phyloP scores from a whole-genome alignment of 306 rosid genomes.

The Lathyrus oleraceus region DNA sequence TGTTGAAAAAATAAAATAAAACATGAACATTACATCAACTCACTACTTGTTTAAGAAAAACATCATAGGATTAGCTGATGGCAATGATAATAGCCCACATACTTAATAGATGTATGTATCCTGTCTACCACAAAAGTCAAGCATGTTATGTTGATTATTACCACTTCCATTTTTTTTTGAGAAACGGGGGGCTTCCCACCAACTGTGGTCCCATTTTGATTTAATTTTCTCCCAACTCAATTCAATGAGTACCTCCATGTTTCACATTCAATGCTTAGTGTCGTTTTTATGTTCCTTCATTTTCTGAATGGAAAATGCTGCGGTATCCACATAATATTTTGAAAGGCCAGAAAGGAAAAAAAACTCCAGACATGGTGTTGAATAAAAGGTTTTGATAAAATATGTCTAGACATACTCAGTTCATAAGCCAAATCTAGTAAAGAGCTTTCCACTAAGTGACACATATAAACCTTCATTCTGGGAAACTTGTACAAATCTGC shows the following conservation, averaged over 20 bases:
- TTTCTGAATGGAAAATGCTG: neutral
- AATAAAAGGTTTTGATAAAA: neutral
- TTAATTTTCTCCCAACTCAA: neutral
- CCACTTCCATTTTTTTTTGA: neutral
- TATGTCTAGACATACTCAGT: no score
- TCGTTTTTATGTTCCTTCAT: neutral
- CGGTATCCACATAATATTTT: neutral
- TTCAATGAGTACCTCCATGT: neutral
- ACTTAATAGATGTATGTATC: neutral
- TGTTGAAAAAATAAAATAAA: neutral
- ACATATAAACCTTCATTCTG: no score
- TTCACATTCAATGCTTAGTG: neutral
- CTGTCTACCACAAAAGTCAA: constrained; percentile 4
- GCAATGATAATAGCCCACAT: neutral
- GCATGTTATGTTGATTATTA: neutral
- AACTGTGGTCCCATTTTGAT: neutral
- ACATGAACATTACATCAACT: neutral
- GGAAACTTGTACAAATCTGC: no score
- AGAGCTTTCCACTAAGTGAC: no score
- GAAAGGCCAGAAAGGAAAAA: neutral
- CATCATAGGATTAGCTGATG: constrained; percentile 7
- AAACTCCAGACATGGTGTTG: neutral
- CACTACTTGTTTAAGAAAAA: neutral
- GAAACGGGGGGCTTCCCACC: constrained; percentile 6
- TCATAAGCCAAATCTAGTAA: no score